Base-by-base conservation (phyloP, 2,329 filamentous ascomycete species). In the Chaetomiaceae sp. region DNA sequence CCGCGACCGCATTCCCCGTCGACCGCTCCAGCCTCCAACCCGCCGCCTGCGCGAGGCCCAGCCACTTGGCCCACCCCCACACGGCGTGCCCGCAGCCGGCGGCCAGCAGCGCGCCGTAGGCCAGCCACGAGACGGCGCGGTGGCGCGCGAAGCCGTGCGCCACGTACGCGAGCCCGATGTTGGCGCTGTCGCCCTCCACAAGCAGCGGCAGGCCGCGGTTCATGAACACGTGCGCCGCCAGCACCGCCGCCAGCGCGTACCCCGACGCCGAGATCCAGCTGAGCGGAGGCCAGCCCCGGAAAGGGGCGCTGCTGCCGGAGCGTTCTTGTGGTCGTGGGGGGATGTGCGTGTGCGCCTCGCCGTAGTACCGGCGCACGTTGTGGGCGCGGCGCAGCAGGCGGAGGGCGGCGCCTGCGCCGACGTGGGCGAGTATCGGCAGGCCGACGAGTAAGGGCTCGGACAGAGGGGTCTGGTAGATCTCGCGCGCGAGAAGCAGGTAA, bases 401-500 rank as follows among this genome's bases (percentile, higher is more conserved):
- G 36, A 96, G 70, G 0, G 79, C 81, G 6, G 96, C 62, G 29
- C 91, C 90, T 0, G 88, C 85, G 12, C 77, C 73, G 35, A 96
- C 72, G 64, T 97, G 91, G 2, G 83, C 77, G 48, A 82, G 64
- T 18, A 95, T 71, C 2, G 91, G 89, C 2, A 88, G 65, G 35
- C 76, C 81, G 50, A 97, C 79, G 51, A 97, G 74, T 17, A 94
- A 69, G 3, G 88, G 87, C 62, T 96, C 90, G 42, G 85, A 75
- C 14, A 87, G 70, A 2, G 84, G 76, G 1, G 88, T 90, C 66
- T 96, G 91, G 71, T 97, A 97, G 65, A 93, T 82, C 39, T 94
- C 90, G 51, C 91, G 81, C 22, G 89, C 90, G 65, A 95, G 86
- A 54, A 97, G 83, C 39, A 97, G 81, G 66, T 89, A 95, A 40